A percentile compares a stretch with the other conserved stretches of the same genome.
Evolutionary conservation across 2,329 filamentous ascomycete species (phyloP).

Genomic region (Alternaria panax): DNA sequence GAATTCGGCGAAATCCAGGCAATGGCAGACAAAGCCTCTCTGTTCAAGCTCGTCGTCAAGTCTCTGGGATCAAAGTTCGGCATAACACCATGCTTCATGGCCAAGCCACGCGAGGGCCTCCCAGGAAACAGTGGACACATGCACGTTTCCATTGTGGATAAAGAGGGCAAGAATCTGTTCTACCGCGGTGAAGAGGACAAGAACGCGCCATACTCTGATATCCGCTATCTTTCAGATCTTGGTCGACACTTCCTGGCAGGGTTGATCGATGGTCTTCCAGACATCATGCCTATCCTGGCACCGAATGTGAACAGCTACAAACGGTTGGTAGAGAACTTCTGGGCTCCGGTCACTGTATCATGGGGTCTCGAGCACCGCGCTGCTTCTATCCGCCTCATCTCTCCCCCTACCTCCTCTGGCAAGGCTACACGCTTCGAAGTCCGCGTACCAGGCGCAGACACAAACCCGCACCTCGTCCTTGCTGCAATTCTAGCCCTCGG

Average conservation of each 20-base stretch:
- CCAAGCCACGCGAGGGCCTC: constrained; percentile 88
- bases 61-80: constrained; percentile 85
- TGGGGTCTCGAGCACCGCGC: constrained; percentile 97
- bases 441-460: constrained; percentile 90
- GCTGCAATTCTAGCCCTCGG: constrained; percentile 86
- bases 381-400: constrained; percentile 87
- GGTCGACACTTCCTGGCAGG: constrained; percentile 94
- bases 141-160: constrained; percentile 87
- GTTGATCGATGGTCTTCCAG: constrained; percentile 84
- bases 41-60: constrained; percentile 97
- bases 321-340: constrained; percentile 97
- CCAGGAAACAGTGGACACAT: constrained; percentile 97
- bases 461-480: constrained; percentile 87
- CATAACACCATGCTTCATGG: constrained; percentile 98
- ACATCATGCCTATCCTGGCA: constrained; percentile 94
- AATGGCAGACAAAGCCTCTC: constrained; percentile 89
- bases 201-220: constrained; percentile 64
- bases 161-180: constrained; percentile 83
- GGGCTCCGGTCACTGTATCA: constrained; percentile 96
- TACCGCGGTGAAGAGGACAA: constrained; percentile 75
- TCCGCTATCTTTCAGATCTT: constrained; percentile 82
- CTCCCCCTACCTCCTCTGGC: constrained; percentile 82
- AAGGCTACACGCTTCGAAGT: constrained; percentile 92
- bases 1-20: constrained; percentile 86
- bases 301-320: constrained; percentile 99